Percentiles rank a stretch among this genome's conserved stretches.
phyloP scores from a whole-genome alignment of 2,329 filamentous ascomycete genomes.

The Gaeumannomyces sp. region DNA sequence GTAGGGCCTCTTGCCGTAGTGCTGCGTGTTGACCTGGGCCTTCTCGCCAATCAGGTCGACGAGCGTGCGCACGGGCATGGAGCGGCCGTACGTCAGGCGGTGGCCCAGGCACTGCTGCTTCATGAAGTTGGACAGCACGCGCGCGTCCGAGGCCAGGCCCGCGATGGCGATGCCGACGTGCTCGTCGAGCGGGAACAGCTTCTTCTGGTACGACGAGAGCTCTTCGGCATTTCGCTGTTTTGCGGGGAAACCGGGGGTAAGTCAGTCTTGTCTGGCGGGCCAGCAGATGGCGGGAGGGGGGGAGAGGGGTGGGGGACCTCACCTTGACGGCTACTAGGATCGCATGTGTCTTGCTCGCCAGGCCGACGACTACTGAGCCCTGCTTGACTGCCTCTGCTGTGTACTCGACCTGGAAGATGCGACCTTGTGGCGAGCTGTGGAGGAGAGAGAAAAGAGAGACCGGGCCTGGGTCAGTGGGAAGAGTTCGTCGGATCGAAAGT shows the following conservation, averaged over 20 bases:
- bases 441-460: constrained; percentile 21
- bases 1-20: constrained; percentile 94
- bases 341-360: constrained; percentile 96
- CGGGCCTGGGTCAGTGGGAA: constrained; percentile 1
- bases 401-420: constrained; percentile 99
- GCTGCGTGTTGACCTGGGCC: constrained; percentile 95
- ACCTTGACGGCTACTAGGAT: constrained; percentile 97
- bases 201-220: constrained; percentile 99
- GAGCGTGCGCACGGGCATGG: constrained; percentile 83
- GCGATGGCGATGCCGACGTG: constrained; percentile 95
- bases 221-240: constrained; percentile 95
- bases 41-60: constrained; percentile 91
- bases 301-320: constrained; percentile 16
- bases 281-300: background rate
- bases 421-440: constrained; percentile 88
- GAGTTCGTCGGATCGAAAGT: background rate
- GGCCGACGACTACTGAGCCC: constrained; percentile 92
- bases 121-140: constrained; percentile 99
- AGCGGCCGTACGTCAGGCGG: constrained; percentile 90
- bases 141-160: constrained; percentile 93
- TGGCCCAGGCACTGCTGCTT: constrained; percentile 97
- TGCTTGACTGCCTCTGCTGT: constrained; percentile 98
- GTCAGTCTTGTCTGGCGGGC: constrained; percentile 3
- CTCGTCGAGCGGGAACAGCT: constrained; percentile 93
- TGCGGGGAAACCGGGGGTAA: background rate